Evolutionary conservation across 169 alveolate species (phyloP).

Genomic region (Babesia sp.): DNA sequence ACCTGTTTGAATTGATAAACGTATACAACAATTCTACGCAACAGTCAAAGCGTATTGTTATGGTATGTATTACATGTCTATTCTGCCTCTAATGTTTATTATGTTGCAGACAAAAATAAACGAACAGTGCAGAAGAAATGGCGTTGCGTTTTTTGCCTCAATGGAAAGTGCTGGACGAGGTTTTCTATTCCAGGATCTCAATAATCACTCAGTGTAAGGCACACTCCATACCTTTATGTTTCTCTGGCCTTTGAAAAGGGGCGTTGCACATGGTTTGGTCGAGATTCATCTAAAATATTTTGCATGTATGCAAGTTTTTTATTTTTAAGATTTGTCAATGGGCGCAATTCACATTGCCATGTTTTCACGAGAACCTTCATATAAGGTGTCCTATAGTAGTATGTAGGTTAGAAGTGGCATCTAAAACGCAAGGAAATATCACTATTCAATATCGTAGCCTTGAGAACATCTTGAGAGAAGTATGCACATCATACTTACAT

Average conservation of each 20-base stretch:
- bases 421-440: constrained; percentile 26
- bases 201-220: constrained; percentile 66
- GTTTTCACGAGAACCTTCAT: too few species aligned
- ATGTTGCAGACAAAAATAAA: constrained; percentile 17
- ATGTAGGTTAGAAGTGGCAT: constrained; percentile 33
- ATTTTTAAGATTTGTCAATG: too few species aligned
- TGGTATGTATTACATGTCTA: too few species aligned
- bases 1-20: neutral
- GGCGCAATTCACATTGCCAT: too few species aligned
- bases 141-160: constrained; percentile 67
- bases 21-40: neutral
- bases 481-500: constrained; percentile 20
- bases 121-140: constrained; percentile 57
- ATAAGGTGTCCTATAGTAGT: neutral
- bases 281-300: too few species aligned
- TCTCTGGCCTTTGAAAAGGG: constrained; percentile 21
- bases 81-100: neutral
- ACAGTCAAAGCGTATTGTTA: neutral
- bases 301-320: too few species aligned
- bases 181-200: constrained; percentile 70
- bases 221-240: neutral
- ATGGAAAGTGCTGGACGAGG: constrained; percentile 69
- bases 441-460: constrained; percentile 67
- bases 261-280: too few species aligned
- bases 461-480: constrained; percentile 58